Evolutionary conservation across 2,329 filamentous ascomycete genomes (phyloP), one percentile per base, ranked within the genome.

Genomic region (Macroventuria anomochaeta): DNA sequence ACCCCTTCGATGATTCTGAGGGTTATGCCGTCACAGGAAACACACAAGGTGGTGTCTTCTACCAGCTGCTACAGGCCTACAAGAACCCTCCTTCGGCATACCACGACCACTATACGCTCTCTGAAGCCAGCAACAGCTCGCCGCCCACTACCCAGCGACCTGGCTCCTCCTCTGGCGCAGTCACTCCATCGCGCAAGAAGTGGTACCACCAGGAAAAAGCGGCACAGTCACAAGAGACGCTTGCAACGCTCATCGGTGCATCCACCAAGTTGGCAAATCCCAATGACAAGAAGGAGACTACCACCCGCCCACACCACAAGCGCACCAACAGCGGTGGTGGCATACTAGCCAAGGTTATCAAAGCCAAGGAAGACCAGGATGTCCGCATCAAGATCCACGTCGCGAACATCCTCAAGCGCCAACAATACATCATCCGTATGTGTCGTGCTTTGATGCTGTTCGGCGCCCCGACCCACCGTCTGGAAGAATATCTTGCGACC

Each of bases 401-500:
- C 55, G 83, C 83, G 8, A 81, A 84, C 59, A 93, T 90, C 18
- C 83, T 96, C 38, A 86, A 87, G 37, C 85, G 92, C 2, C 91
- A 96, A 66, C 84, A 85, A 50, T 96, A 96, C 71, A 81, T 96
- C n/a, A 83, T 93, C 49, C 91, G 89, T 71, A 83, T 97, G 53
- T 96, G 92, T 70, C 84, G 86, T 28, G 90, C 90, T 1, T 78
- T 97, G 54, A 96, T 97, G 91, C 80, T 86, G 60, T 96, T 90
- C 60, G 93, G 93, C 8, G 93, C 93, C 0, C 93, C 93, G 1
- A 96, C 91, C 0, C 93, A 97, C 75, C 87, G 93, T 3, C 80
- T 97, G 13, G 93, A 97, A 73, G 89, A 96, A 70, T 96, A 96
- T 72, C 87, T 96, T 83, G 86, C 84, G 51, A 95, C 91, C 86